Base-by-base conservation (phyloP, 2,329 filamentous ascomycete genomes). In the Microsporum ferrugineum region DNA sequence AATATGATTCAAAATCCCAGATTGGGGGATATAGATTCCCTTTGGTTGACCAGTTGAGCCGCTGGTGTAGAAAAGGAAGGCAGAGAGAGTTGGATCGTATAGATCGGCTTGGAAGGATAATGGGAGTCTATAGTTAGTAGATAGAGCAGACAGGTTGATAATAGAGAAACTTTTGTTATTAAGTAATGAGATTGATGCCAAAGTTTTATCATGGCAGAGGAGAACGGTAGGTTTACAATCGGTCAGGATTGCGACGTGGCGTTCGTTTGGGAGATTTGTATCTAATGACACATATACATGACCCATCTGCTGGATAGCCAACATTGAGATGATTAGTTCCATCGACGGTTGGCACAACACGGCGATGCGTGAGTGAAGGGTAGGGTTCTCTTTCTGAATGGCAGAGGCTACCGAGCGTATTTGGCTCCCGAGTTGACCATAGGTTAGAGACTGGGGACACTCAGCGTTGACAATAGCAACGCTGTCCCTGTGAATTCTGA, bases 41-140 rank as follows among this genome's bases (percentile, higher is more conserved):
- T 80, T 80, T 1, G 78, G 78, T 0, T 47, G 68, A 1, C 68
- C 68, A 0, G 69, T 70, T 0, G 66, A 64, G 2, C 69, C 69
- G 60, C 68, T 69, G 1, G 68, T 69, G 56, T 64, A 78, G 1
- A 78, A 63, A 3, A 77, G 65, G 1, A 43, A 71, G 68, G 6
- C 73, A 70, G 6, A 36, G 34, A 10, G 5, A 10, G 8, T 17
- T 12, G 10, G 8, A 43, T 43, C 12, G 39, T 43, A 43, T 3
- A 43, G 39, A 43, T 6, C 8, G 3, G 10, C n/a, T 43, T 43
- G 39, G 39, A 4, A 17, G n/a, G 17, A 17, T 17, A 17, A 17
- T 17, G 17, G 17, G 17, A 17, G 17, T 17, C 17, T 17, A 17
- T 17, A 17, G 1, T 17, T 17, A 17, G 17, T 17, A 17, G 17